These are phyloP conservation scores for Inonotus hispidus DNA, from an alignment of 1,284 basidiomycete species.

Conservation along the genomic window DNA sequence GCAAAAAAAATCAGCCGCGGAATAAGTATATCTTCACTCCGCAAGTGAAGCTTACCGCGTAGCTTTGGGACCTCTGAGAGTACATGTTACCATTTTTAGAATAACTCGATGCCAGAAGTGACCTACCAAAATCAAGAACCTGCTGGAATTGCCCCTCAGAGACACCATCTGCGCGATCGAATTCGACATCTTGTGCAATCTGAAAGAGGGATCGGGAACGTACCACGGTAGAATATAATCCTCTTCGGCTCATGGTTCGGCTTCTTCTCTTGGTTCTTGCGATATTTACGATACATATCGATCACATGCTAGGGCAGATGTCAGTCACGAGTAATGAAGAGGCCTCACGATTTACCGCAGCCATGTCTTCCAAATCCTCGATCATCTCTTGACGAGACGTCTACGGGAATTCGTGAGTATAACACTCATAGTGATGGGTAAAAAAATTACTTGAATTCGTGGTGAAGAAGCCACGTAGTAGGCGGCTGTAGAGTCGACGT, in stretches of 20 bases:
- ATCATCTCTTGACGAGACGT: constrained; percentile 70
- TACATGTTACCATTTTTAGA: not conserved
- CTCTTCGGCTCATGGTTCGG: constrained; percentile 47
- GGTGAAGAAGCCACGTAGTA: constrained; percentile 45
- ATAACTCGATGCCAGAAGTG: not conserved
- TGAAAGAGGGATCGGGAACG: constrained; percentile 18
- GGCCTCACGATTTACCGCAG: constrained; percentile 33
- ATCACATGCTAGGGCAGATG: constrained; percentile 40
- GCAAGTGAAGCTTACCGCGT: constrained; percentile 41
- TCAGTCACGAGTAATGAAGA: not conserved
- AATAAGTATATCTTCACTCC: too few relatives aligned
- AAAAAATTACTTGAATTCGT: constrained; percentile 43
- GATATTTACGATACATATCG: constrained; percentile 50
- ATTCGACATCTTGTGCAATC: constrained; percentile 3
- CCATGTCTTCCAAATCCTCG: constrained; percentile 60
- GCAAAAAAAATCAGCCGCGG: not conserved
- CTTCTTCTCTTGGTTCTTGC: constrained; percentile 47
- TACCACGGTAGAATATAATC: constrained; percentile 71
- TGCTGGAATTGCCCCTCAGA: constrained; percentile 75
- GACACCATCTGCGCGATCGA: constrained; percentile 53
- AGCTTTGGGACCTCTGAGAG: constrained; percentile 51
- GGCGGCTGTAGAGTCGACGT: constrained; percentile 61
- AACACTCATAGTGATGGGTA: not conserved
- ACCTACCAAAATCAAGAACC: constrained; percentile 54
- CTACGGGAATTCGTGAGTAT: not conserved